phyloP scores from a whole-genome alignment of 2,329 filamentous ascomycete species.

The Aspergillus proliferans region DNA sequence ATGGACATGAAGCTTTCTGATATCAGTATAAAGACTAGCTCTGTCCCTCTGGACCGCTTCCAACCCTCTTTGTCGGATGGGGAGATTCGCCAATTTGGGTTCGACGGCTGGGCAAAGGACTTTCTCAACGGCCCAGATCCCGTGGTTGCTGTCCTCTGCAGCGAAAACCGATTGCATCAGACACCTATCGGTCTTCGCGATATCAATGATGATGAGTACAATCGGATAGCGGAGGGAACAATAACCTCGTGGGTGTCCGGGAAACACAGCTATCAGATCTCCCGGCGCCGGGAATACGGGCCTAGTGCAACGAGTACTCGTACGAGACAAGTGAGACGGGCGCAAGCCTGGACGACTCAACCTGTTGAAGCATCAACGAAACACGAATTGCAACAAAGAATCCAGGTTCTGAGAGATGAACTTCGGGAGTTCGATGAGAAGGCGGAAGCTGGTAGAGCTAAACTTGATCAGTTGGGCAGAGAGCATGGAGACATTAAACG shows the following conservation, averaged over 20 bases:
- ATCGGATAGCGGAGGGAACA: constrained; percentile 53
- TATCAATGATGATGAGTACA: constrained; percentile 61
- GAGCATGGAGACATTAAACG: constrained; percentile 20
- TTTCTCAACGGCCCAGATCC: constrained; percentile 72
- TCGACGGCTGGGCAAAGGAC: constrained; percentile 76
- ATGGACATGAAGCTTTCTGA: constrained; percentile 59
- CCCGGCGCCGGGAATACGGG: constrained; percentile 74
- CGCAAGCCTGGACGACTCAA: constrained; percentile 69
- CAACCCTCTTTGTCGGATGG: constrained; percentile 49
- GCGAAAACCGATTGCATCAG: constrained; percentile 61
- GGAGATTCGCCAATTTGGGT: constrained; percentile 54
- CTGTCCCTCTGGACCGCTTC: constrained; percentile 51
- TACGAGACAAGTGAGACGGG: constrained; percentile 55
- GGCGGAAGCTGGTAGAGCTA: constrained; percentile 23
- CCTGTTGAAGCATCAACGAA: constrained; percentile 60
- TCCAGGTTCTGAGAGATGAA: constrained; percentile 38
- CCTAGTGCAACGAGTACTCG: constrained; percentile 64
- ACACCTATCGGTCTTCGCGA: constrained; percentile 60
- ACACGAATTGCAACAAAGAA: constrained; percentile 51
- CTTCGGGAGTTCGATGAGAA: constrained; percentile 29
- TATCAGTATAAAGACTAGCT: constrained; percentile 63
- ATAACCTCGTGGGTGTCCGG: constrained; percentile 67
- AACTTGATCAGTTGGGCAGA: constrained; percentile 16
- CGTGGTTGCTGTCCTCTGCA: constrained; percentile 83
- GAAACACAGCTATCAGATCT: constrained; percentile 57